These are phyloP conservation scores for Dioscorea dumetorum DNA, from an alignment of 106 monocot species.

Conservation along the genomic window DNA sequence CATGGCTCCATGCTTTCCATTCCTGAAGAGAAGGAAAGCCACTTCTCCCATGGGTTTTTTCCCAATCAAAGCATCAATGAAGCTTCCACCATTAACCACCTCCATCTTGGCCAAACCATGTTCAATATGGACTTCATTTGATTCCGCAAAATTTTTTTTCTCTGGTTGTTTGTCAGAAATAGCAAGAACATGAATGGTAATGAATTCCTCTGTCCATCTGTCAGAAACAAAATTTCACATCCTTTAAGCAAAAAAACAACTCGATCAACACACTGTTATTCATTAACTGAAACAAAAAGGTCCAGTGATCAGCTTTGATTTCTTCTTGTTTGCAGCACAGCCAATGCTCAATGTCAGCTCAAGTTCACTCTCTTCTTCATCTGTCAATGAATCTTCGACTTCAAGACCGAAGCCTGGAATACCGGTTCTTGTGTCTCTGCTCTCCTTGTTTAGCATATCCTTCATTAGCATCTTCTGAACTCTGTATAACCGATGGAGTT, in stretches of 20 bases:
- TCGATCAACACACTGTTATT: background rate
- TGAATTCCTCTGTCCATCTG: too few species aligned
- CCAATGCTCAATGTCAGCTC: conserved; percentile 57
- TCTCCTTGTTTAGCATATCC: conserved; percentile 15
- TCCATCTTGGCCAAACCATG: background rate
- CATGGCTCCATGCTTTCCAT: background rate
- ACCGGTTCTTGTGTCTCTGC: conserved; percentile 14
- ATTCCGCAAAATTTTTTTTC: background rate
- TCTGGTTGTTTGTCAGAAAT: too few species aligned
- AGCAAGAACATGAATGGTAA: too few species aligned
- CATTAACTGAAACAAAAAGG: background rate
- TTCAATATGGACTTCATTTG: background rate
- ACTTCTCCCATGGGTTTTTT: background rate
- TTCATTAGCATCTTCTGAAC: conserved; percentile 50
- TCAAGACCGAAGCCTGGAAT: conserved; percentile 1
- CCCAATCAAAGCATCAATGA: background rate
- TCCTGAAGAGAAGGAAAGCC: background rate
- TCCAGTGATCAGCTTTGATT: background rate
- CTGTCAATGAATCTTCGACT: conserved; percentile 7
- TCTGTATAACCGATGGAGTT: conserved; percentile 56
- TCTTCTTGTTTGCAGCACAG: conserved; percentile 19
- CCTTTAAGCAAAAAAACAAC: background rate
- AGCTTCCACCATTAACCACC: background rate
- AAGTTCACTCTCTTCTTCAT: conserved; percentile 42
- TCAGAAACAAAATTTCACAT: too few species aligned